Percentiles rank a stretch among this genome's conserved stretches.
phyloP scores from a whole-genome alignment of 2,329 filamentous ascomycete genomes.

The Nothomitra cinnamomea region DNA sequence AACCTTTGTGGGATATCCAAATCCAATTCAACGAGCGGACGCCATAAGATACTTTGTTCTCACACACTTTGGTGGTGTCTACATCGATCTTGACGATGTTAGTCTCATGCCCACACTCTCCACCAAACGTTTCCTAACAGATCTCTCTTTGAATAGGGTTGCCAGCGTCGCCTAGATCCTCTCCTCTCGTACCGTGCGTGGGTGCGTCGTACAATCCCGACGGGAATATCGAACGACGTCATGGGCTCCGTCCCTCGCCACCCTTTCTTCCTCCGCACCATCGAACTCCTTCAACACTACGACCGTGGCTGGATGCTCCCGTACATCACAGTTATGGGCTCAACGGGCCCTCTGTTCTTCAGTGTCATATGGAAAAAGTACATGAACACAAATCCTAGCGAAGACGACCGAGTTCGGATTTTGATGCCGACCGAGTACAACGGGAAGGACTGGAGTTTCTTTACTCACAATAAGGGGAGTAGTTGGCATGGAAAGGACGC shows the following conservation, averaged over 20 bases:
- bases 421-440: constrained; percentile 57
- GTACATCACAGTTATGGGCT: constrained; percentile 68
- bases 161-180: constrained; percentile 49
- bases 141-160: constrained; percentile 32
- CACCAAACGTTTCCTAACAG: constrained; percentile 7
- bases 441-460: constrained; percentile 52
- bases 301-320: constrained; percentile 50
- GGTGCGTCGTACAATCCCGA: constrained; percentile 54
- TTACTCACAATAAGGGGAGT: constrained; percentile 46
- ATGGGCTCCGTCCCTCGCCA: constrained; percentile 60
- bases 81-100: constrained; percentile 62
- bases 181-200: constrained; percentile 52
- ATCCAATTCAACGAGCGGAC: constrained; percentile 63
- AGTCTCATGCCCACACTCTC: constrained; percentile 15
- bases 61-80: constrained; percentile 60
- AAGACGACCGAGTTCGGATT: constrained; percentile 41
- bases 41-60: constrained; percentile 67
- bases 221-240: constrained; percentile 65
- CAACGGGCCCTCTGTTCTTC: constrained; percentile 59
- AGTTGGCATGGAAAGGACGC: constrained; percentile 50
- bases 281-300: constrained; percentile 49
- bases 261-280: constrained; percentile 55
- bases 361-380: constrained; percentile 64
- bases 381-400: constrained; percentile 32
- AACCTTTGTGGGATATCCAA: constrained; percentile 57